Evolutionary conservation across 179 eudicot species (phyloP), one percentile per base, ranked within the genome.

Genomic region (Gypsophila paniculata): DNA sequence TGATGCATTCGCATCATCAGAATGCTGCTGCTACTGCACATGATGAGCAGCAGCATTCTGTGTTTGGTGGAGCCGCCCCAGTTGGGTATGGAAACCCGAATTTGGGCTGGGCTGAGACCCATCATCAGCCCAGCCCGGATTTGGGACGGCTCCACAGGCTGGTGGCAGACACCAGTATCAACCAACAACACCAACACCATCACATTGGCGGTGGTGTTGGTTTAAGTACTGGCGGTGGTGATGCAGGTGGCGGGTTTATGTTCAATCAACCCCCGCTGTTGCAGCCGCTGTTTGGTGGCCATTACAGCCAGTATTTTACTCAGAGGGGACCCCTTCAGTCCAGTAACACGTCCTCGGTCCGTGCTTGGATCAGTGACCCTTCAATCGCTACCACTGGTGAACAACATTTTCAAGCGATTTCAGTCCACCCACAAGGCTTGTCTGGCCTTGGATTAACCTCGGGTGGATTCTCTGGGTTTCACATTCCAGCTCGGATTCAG

Each of bases 241-340:
- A 61, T 44, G 77, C 79, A 57, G 74, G 82, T 49, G 78, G 76
- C 9, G 79, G 85, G 22, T 55, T 75, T 25, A 60, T 79, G 25
- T 80, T 82, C 59, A 78, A 77, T 38, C 61, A 84, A 15, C 66
- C 69, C 2, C 52, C 74, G 49, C 32, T 72, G 38, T 38, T 80
- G 85, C 97, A 87, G 78, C 89, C 85, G 55, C 51, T 90, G 75
- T 83, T 90, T 61, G 90, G 91, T 57, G 89, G 90, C 80, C 78
- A 68, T 36, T 58, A 57, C 77, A 76, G 62, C 76, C 70, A 14
- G 58, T 82, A 57, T 26, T 83, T 65, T 71, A 74, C 81, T 67
- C 82, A 84, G 61, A 80, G 89, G 86, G 89, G 83, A 67, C 75
- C 89, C 88, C 88, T 87, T 83, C 91, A 87, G 87, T 85, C 89